These are phyloP conservation scores for Umbelopsis ramanniana DNA, from an alignment of 192 early-diverging fungal genomes.

Conservation along the genomic window DNA sequence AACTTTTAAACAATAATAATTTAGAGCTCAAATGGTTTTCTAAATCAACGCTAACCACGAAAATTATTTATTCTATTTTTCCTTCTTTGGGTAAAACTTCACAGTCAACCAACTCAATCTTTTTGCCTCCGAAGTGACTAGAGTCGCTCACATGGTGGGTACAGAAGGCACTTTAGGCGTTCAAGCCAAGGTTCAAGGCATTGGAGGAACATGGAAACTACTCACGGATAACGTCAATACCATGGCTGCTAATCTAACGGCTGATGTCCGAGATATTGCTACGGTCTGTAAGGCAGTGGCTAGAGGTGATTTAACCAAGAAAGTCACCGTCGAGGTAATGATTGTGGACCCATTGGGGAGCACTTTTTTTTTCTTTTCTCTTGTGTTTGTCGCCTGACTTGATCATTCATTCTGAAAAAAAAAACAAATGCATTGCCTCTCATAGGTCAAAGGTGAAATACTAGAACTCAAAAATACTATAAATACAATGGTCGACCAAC, in stretches of 20 bases:
- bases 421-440: background rate
- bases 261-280: conserved; percentile 65
- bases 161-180: conserved; percentile 65
- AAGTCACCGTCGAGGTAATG: conserved; percentile 58
- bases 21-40: background rate
- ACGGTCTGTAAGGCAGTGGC: conserved; percentile 63
- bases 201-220: conserved; percentile 59
- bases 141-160: conserved; percentile 56
- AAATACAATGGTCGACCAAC: conserved; percentile 73
- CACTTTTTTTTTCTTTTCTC: conserved; percentile 35
- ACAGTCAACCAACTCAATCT: conserved; percentile 56
- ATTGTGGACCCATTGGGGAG: no score
- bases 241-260: conserved; percentile 62
- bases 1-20: background rate
- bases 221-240: conserved; percentile 65
- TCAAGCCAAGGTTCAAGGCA: conserved; percentile 58
- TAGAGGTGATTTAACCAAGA: conserved; percentile 59
- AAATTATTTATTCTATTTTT: conserved; percentile 21
- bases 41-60: background rate
- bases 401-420: conserved; percentile 38
- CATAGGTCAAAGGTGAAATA: conserved; percentile 70
- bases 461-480: conserved; percentile 71
- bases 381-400: conserved; percentile 44
- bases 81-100: conserved; percentile 38
- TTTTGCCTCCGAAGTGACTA: conserved; percentile 58